Conservation (phyloP, 495 filamentous ascomycete genomes). For the Penicillium crystallinum region DNA sequence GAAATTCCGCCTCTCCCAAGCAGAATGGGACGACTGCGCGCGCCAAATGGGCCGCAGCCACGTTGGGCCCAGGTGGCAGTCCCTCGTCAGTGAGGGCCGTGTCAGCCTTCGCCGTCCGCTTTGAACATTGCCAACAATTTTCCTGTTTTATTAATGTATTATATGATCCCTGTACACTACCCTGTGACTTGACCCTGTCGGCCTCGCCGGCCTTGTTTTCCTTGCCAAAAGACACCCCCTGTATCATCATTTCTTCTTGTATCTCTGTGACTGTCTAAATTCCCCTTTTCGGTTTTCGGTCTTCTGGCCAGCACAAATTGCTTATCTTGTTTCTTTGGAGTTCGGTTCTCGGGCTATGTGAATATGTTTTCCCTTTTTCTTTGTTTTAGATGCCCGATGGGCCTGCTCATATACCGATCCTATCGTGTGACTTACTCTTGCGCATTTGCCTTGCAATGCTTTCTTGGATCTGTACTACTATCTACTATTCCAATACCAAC, state of each 20-base stretch:
- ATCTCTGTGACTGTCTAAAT: not conserved
- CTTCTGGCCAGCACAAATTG: slow-evolving; percentile 7
- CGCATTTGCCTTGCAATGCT: not conserved
- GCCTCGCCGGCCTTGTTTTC: slow-evolving; percentile 1
- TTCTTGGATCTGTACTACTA: slow-evolving; percentile 4
- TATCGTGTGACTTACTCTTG: not conserved
- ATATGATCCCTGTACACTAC: slow-evolving; percentile 18
- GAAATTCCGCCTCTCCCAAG: slow-evolving; percentile 66
- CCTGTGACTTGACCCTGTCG: slow-evolving; percentile 1
- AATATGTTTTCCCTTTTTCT: slow-evolving; percentile 12
- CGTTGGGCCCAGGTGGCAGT: slow-evolving; percentile 66
- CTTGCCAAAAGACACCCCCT: slow-evolving; percentile 14
- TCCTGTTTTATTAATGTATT: slow-evolving; percentile 14
- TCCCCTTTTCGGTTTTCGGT: no score
- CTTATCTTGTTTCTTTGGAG: slow-evolving; percentile 1
- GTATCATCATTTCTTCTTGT: slow-evolving; percentile 17
- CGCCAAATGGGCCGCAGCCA: slow-evolving; percentile 55
- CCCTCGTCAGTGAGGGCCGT: slow-evolving; percentile 57
- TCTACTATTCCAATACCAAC: slow-evolving; percentile 6
- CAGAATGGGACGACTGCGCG: slow-evolving; percentile 78
- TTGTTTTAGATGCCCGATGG: no score
- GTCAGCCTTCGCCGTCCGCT: slow-evolving; percentile 42
- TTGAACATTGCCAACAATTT: slow-evolving; percentile 16
- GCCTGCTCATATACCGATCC: not conserved
- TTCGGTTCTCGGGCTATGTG: slow-evolving; percentile 24